Evolutionary conservation across 2,329 filamentous ascomycete genomes (phyloP), one percentile per base, ranked within the genome.

Genomic region (Teratosphaeria pseudoeucalypti): DNA sequence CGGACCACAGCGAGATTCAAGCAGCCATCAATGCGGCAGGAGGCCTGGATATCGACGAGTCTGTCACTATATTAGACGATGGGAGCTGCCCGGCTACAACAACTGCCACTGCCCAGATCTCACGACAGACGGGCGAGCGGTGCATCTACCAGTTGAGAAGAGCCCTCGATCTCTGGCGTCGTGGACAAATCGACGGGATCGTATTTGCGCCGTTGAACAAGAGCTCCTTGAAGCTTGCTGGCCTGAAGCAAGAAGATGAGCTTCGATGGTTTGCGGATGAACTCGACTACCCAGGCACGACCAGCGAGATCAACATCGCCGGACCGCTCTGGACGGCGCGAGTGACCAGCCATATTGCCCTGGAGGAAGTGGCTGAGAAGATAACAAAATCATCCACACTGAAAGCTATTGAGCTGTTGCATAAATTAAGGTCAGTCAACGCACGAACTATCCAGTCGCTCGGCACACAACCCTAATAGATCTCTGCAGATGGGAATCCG

Each of bases 291-390:
- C 29, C 49, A 12, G 61, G 61, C 23, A 59, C 56, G 6, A 63
- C 61, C 2, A 63, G 61, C 34, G 61, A 63, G 55, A 63, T 63
- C 59, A 63, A 63, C 34, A 63, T 63, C 12, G 57, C 60, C 14
- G 59, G 59, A 1, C 43, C 57, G 9, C 55, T 63, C 10, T 63
- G 61, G 59, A 63, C 61, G 19, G 61, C 56, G 2, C 60, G 61
- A 57, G 61, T 63, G 6, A 63, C 61, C 7, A 61, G 58, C 16
- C 61, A 63, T 23, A 55, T 61, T 32, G 52, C 54, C 19, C 29
- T 63, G 12, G 56, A 57, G 53, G 47, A 57, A 6, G 61, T 63
- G 3, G 59, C 61, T 39, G 55, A 27, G n/a, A 52, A 55, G 26
- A 56, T 63, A 6, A 57, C 55, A 7, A 53, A 63, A 39, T 32